Conservation (phyloP, 2,329 filamentous ascomycete genomes). For the Botrytis medusae region DNA sequence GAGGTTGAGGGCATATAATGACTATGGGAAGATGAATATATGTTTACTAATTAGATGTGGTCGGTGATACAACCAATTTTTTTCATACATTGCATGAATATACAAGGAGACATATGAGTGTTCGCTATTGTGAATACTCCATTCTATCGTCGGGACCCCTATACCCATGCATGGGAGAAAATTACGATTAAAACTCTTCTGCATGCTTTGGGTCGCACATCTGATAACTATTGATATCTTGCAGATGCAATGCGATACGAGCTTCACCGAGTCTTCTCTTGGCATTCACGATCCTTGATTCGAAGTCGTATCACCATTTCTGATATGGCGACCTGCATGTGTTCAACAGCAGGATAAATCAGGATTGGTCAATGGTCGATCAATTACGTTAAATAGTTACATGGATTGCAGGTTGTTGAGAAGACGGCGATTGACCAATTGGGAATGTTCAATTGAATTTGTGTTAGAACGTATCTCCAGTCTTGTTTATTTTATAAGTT, state of each 20-base stretch:
- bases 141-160: neutral
- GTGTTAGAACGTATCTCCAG: neutral
- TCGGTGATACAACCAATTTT: neutral
- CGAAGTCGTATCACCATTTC: neutral
- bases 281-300: neutral
- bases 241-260: neutral
- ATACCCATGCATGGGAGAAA: neutral
- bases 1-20: neutral
- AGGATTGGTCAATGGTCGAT: neutral
- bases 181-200: neutral
- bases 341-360: neutral
- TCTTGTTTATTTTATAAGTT: neutral
- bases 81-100: neutral
- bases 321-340: neutral
- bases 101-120: neutral
- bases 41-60: neutral
- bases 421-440: neutral
- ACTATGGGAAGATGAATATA: neutral
- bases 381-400: neutral
- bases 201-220: neutral
- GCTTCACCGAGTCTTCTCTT: neutral
- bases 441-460: neutral
- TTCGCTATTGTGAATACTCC: neutral
- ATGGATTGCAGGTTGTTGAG: neutral
- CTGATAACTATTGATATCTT: constrained; percentile 2